Conservation (phyloP, 2,329 filamentous ascomycete species). For the Stemphylium vesicarium region DNA sequence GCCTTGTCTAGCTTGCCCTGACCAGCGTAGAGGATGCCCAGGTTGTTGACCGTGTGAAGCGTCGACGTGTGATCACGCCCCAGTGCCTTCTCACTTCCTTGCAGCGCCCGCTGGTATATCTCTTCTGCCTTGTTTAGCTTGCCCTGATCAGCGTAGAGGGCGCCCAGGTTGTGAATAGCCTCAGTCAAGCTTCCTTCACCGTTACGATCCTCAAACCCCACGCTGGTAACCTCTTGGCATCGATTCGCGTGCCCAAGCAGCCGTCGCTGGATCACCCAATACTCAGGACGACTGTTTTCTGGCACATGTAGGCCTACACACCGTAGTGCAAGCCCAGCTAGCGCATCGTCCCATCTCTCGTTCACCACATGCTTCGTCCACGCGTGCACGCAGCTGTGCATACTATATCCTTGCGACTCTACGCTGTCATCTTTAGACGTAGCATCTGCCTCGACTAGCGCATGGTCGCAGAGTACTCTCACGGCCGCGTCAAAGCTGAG, state of each 20-base stretch:
- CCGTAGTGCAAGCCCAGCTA: conserved; percentile 20
- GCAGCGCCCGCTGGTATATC: too few species aligned
- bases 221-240: too few species aligned
- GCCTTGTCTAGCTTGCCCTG: too few species aligned
- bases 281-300: conserved; percentile 13
- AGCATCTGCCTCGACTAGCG: conserved; percentile 34
- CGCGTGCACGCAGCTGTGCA: conserved; percentile 47
- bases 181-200: too few species aligned
- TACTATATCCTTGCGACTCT: conserved; percentile 36
- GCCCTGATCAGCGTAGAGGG: too few species aligned
- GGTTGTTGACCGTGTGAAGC: too few species aligned
- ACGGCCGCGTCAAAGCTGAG: conserved; percentile 36
- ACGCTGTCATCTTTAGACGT: neutral
- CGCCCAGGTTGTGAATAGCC: too few species aligned
- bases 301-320: conserved; percentile 24
- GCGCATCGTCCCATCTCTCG: conserved; percentile 16
- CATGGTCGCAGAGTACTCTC: conserved; percentile 37
- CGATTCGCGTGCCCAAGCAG: conserved; percentile 23
- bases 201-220: too few species aligned
- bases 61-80: too few species aligned
- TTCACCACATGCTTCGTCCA: conserved; percentile 42
- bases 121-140: too few species aligned
- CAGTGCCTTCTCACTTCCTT: too few species aligned
- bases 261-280: conserved; percentile 24
- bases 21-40: too few species aligned